phyloP scores from a whole-genome alignment of 768 basidiomycete species.

The Tephrocybe sp. region DNA sequence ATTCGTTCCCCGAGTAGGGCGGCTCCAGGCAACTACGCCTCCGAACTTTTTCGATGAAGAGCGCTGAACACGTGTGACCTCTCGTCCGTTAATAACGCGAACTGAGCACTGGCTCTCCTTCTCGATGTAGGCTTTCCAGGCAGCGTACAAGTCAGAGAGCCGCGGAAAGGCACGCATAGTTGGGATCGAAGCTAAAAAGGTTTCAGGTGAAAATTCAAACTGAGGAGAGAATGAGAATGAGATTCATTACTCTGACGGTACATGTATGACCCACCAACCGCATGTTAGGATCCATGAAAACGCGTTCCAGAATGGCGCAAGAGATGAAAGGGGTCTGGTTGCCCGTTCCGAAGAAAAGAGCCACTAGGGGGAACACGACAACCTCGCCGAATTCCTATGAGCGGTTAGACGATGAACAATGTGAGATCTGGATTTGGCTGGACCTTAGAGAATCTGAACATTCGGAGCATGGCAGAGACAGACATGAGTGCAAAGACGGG shows the following conservation, averaged over 20 bases:
- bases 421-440: not conserved
- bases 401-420: not conserved
- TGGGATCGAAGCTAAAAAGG: slow-evolving; percentile 29
- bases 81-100: slow-evolving; percentile 22
- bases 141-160: slow-evolving; percentile 24
- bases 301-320: slow-evolving; percentile 30
- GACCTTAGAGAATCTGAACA: slow-evolving; percentile 32
- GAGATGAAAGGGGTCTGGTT: slow-evolving; percentile 35
- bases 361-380: slow-evolving; percentile 30
- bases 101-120: slow-evolving; percentile 25
- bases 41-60: slow-evolving; percentile 17
- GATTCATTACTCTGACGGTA: not conserved
- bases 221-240: slow-evolving; percentile 1
- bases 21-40: slow-evolving; percentile 25
- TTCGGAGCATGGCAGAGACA: slow-evolving; percentile 27
- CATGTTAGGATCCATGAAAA: slow-evolving; percentile 35
- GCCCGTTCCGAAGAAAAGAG: slow-evolving; percentile 33
- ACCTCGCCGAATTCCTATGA: slow-evolving; percentile 28
- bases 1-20: slow-evolving; percentile 26
- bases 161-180: slow-evolving; percentile 30
- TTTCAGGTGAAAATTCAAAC: slow-evolving; percentile 32
- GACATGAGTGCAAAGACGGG: slow-evolving; percentile 30
- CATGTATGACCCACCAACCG: slow-evolving; percentile 22
- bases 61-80: slow-evolving; percentile 28
- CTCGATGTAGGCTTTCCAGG: slow-evolving; percentile 27